These are phyloP conservation scores for Solanum appendiculatum DNA, from an alignment of 257 asterid species.

Conservation along the genomic window DNA sequence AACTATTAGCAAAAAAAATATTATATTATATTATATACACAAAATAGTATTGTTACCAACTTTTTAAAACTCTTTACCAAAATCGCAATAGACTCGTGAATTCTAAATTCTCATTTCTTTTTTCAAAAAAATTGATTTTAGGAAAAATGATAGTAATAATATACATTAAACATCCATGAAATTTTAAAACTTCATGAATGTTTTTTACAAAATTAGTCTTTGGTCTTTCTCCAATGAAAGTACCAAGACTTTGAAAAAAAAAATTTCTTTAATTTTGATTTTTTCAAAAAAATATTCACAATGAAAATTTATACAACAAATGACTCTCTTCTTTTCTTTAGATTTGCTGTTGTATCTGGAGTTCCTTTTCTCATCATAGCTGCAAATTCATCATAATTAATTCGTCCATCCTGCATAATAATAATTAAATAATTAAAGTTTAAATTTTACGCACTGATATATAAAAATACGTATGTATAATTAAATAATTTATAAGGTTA, in stretches of 20 bases:
- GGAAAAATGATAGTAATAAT: background rate
- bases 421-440: background rate
- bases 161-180: background rate
- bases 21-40: background rate
- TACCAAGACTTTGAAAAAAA: background rate
- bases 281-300: background rate
- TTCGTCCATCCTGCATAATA: constrained; percentile 61
- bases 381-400: constrained; percentile 70
- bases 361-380: constrained; percentile 91
- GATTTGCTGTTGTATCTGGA: constrained; percentile 51
- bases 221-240: background rate
- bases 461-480: background rate
- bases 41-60: background rate
- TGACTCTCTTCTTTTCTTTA: constrained; percentile 59
- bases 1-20: background rate
- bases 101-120: background rate
- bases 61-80: background rate
- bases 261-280: background rate
- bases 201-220: background rate
- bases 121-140: background rate
- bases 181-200: background rate
- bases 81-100: background rate
- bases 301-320: constrained; percentile 6
- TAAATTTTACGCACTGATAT: background rate
- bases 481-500: background rate